Conservation (phyloP, 2,329 filamentous ascomycete species). For the Epichloe sp. region DNA sequence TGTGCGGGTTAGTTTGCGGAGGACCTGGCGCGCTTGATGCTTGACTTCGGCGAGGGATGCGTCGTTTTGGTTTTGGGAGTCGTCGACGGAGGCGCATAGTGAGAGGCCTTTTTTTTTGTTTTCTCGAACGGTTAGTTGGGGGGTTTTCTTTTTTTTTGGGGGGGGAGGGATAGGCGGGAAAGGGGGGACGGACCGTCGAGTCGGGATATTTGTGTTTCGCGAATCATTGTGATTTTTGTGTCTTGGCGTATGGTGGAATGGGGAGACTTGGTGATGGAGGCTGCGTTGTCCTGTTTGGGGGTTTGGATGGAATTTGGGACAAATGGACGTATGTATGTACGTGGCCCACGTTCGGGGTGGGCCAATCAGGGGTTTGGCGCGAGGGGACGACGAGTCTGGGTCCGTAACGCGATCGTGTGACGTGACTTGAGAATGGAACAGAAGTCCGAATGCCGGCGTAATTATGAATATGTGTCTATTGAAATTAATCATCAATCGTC, state of each 20-base stretch:
- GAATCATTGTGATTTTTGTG: slow-evolving; percentile 49
- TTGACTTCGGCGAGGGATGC: slow-evolving; percentile 78
- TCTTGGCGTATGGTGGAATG: neutral
- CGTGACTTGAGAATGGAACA: too few species aligned
- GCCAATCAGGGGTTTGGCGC: slow-evolving; percentile 7
- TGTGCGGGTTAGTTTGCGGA: slow-evolving; percentile 77
- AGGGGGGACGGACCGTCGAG: slow-evolving; percentile 55
- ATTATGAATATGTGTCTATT: too few species aligned
- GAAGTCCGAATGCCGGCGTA: too few species aligned
- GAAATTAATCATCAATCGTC: too few species aligned
- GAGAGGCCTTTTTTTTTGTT: slow-evolving; percentile 57
- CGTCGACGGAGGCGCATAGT: slow-evolving; percentile 88
- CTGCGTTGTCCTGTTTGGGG: neutral
- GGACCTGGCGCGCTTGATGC: slow-evolving; percentile 76
- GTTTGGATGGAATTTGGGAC: too few species aligned
- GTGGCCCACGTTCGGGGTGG: slow-evolving; percentile 3
- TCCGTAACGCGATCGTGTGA: too few species aligned
- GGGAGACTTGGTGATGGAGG: neutral
- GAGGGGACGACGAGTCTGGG: neutral
- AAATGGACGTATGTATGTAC: neutral
- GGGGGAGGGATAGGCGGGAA: too few species aligned
- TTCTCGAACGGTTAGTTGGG: too few species aligned
- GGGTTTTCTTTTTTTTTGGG: too few species aligned
- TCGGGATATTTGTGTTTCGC: slow-evolving; percentile 85
- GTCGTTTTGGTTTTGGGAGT: slow-evolving; percentile 31